Percentiles rank a stretch among this genome's conserved stretches.
Conservation (phyloP, 116 monocot species). For the Thalassia testudinum region DNA sequence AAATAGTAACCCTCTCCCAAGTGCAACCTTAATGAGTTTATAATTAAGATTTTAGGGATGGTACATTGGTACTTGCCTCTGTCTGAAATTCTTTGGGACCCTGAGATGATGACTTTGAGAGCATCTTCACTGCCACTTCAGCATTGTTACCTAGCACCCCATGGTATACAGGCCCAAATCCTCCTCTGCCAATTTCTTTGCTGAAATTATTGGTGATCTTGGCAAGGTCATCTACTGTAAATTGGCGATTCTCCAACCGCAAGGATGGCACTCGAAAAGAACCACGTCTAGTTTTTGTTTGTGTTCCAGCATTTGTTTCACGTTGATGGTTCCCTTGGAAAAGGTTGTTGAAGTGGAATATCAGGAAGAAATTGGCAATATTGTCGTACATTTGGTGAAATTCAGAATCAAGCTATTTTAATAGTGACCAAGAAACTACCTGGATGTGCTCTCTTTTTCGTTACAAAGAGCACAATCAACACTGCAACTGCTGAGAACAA, state of each 20-base stretch:
- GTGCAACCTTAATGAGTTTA: no score
- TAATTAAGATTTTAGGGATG: no score
- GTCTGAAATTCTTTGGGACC: slow-evolving; percentile 19
- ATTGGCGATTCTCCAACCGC: slow-evolving; percentile 4
- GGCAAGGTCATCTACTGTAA: slow-evolving; percentile 22
- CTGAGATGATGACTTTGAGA: slow-evolving; percentile 14
- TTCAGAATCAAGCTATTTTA: no score
- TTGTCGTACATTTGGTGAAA: no score
- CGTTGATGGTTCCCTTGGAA: background rate
- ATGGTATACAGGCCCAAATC: slow-evolving; percentile 34
- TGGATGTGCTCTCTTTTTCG: background rate
- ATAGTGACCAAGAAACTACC: background rate
- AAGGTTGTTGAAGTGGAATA: no score
- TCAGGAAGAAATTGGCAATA: background rate
- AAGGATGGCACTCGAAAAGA: no score
- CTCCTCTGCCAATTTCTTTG: slow-evolving; percentile 27
- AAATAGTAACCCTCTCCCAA: no score
- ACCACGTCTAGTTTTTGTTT: no score
- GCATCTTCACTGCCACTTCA: slow-evolving; percentile 38
- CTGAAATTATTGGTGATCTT: slow-evolving; percentile 35
- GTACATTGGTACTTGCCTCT: slow-evolving; percentile 24
- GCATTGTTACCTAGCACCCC: slow-evolving; percentile 21
- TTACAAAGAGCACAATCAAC: background rate
- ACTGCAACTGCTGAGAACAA: background rate
- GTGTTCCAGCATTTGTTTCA: no score